Percentiles rank a stretch among this genome's conserved stretches.
Evolutionary conservation across 176 grass and related monocot genomes (phyloP).

Genomic region (Thinopyrum elongatum): DNA sequence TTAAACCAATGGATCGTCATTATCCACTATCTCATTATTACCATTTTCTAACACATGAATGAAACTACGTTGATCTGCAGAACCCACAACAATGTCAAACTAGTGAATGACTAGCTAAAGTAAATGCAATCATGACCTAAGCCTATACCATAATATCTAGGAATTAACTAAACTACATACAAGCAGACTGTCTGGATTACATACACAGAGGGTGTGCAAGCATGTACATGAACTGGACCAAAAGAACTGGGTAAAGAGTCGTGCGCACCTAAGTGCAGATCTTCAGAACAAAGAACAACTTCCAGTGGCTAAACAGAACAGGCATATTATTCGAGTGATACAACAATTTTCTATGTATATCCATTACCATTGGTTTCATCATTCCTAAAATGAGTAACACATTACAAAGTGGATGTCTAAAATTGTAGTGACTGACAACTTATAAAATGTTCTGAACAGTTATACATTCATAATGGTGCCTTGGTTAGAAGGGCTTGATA

Average conservation of each 20-base stretch:
- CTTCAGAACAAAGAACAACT: no score
- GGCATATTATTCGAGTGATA: no score
- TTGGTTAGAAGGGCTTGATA: neutral
- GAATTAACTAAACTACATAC: neutral
- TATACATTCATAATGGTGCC: neutral
- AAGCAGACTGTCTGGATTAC: neutral
- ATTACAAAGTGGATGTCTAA: neutral
- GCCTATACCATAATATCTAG: neutral
- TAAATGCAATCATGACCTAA: neutral
- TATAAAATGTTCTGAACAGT: no score
- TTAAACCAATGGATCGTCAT: constrained; percentile 25
- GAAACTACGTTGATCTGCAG: neutral
- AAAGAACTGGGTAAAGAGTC: neutral
- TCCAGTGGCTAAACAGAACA: neutral
- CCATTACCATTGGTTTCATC: no score
- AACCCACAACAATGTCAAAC: constrained; percentile 10
- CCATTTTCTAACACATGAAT: constrained; percentile 5
- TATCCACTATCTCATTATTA: neutral
- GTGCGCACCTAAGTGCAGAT: no score
- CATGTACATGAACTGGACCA: neutral
- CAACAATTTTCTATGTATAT: no score
- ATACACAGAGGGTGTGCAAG: neutral
- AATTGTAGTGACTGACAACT: no score
- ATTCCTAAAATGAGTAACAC: no score
- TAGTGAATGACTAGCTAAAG: constrained; percentile 16